phyloP scores from a whole-genome alignment of 345 rosid species.

The Clarkia xantiana region DNA sequence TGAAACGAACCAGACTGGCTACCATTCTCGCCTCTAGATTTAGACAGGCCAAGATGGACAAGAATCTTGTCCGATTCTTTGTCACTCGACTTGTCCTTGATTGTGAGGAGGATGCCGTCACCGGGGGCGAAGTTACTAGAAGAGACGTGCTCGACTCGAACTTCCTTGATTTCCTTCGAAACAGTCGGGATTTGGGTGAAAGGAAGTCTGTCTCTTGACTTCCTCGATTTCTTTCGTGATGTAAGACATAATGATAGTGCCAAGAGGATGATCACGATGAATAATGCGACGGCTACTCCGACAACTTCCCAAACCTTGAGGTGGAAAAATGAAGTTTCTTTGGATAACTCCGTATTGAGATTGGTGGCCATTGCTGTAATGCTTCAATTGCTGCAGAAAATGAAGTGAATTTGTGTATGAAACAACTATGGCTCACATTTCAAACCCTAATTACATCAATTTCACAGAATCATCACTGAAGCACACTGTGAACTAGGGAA shows the following conservation, averaged over 20 bases:
- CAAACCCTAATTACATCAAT: too few relatives aligned
- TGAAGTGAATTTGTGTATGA: background rate
- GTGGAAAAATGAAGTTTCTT: slow-evolving; percentile 48
- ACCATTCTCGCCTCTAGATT: slow-evolving; percentile 39
- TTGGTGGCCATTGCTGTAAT: slow-evolving; percentile 41
- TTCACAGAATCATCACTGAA: too few relatives aligned
- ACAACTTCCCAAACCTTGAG: slow-evolving; percentile 83
- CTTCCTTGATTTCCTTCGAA: slow-evolving; percentile 92
- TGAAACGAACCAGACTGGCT: slow-evolving; percentile 51
- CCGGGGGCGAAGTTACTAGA: slow-evolving; percentile 46
- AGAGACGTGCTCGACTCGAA: slow-evolving; percentile 66
- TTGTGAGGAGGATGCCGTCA: slow-evolving; percentile 61
- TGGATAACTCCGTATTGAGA: slow-evolving; percentile 56
- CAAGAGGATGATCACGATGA: slow-evolving; percentile 58
- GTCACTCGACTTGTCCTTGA: slow-evolving; percentile 53
- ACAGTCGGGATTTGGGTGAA: slow-evolving; percentile 55
- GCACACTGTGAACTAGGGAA: too few relatives aligned
- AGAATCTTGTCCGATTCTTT: slow-evolving; percentile 64
- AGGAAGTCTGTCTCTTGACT: slow-evolving; percentile 36
- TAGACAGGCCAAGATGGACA: slow-evolving; percentile 70
- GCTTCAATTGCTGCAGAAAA: slow-evolving; percentile 13
- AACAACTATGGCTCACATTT: background rate
- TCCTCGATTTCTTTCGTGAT: slow-evolving; percentile 53
- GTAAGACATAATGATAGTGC: slow-evolving; percentile 58
- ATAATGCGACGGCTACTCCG: slow-evolving; percentile 58